Percentiles rank a stretch among this genome's conserved stretches.
Conservation (phyloP, 2,329 filamentous ascomycete species). For the Fusarium multiceps region DNA sequence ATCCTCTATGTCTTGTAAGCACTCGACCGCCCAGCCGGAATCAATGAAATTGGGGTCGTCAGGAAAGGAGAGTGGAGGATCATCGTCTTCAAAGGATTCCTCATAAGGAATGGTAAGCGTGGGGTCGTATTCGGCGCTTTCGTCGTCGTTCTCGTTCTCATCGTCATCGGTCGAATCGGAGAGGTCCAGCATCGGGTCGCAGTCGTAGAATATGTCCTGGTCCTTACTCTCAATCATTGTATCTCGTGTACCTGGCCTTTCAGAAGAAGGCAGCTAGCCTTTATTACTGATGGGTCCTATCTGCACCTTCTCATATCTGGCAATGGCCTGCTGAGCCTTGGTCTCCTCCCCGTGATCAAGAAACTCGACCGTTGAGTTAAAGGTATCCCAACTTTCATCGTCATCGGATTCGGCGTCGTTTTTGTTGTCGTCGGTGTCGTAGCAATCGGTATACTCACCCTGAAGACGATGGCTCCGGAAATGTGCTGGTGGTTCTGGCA, state of each 20-base stretch:
- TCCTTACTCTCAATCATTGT: conserved; percentile 4
- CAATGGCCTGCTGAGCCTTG: background rate
- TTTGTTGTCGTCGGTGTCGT: conserved; percentile 48
- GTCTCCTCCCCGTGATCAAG: conserved; percentile 6
- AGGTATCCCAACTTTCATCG: conserved; percentile 19
- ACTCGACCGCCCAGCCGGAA: conserved; percentile 79
- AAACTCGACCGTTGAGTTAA: conserved; percentile 25
- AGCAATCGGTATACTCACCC: conserved; percentile 58
- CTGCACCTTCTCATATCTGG: background rate
- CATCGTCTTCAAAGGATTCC: conserved; percentile 61
- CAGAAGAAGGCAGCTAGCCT: conserved; percentile 40
- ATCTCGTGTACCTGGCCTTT: conserved; percentile 4
- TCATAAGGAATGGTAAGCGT: conserved; percentile 60
- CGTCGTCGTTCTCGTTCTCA: conserved; percentile 43
- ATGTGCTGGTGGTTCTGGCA: conserved; percentile 29
- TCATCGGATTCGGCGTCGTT: conserved; percentile 38
- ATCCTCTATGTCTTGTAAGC: conserved; percentile 95
- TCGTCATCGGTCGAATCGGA: conserved; percentile 27
- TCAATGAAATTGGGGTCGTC: conserved; percentile 73
- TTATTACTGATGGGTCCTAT: background rate
- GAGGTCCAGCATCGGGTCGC: conserved; percentile 14
- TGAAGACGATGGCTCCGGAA: conserved; percentile 58
- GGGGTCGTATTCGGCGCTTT: conserved; percentile 42
- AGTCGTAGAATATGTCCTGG: conserved; percentile 36
- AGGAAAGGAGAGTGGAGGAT: conserved; percentile 60